Percentiles rank a stretch among this genome's conserved stretches.
Evolutionary conservation across 2,329 filamentous ascomycete genomes (phyloP).

Genomic region (Zymoseptoria passerinii): DNA sequence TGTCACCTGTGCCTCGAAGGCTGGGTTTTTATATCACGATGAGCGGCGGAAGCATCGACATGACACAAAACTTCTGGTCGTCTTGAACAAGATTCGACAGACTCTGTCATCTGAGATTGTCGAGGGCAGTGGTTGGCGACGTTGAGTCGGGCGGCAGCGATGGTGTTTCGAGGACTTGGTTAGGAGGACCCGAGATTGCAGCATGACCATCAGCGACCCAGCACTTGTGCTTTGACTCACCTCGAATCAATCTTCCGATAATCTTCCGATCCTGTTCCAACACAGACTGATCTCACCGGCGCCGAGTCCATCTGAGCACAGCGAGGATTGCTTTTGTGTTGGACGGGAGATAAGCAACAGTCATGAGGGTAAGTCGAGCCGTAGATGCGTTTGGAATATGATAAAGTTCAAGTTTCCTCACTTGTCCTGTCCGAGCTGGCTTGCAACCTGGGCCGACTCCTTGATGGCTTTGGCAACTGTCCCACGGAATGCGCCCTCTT

Average conservation of each 20-base stretch:
- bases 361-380: not conserved
- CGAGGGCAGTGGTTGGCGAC: not conserved
- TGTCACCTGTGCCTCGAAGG: not conserved
- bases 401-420: not conserved
- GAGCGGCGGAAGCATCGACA: not conserved
- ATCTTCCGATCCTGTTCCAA: not conserved
- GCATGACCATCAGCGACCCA: not conserved
- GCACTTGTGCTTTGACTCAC: not conserved
- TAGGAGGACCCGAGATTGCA: not conserved
- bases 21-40: not conserved
- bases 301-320: not conserved
- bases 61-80: not conserved
- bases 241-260: not conserved
- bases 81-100: not conserved
- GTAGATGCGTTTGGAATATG: not conserved
- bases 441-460: constrained; percentile 62
- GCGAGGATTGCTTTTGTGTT: not conserved
- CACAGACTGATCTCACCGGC: not conserved
- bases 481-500: constrained; percentile 63
- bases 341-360: not conserved
- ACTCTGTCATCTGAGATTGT: not conserved
- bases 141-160: not conserved
- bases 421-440: constrained; percentile 40
- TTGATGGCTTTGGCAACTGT: constrained; percentile 59
- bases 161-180: not conserved